Percentiles rank a stretch among this genome's conserved stretches.
Evolutionary conservation across 2,329 filamentous ascomycete species (phyloP).

Genomic region (Fusarium goolgardi): DNA sequence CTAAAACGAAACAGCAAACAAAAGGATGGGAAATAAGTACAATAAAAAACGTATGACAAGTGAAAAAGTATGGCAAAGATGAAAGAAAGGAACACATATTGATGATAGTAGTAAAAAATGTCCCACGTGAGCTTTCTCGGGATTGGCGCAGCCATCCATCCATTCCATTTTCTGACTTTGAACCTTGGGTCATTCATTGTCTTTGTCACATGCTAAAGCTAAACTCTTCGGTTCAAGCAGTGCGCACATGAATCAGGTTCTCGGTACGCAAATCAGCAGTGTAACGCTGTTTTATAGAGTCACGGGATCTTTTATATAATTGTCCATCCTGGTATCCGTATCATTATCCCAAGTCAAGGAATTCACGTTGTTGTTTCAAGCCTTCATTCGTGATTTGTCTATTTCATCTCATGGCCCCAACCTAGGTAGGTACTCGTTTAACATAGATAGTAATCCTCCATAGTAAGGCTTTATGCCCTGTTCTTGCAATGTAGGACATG

Average conservation of each 20-base stretch:
- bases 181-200: conserved; percentile 19
- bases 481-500: background rate
- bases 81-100: background rate
- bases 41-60: background rate
- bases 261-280: conserved; percentile 17
- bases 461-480: background rate
- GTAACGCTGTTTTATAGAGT: conserved; percentile 6
- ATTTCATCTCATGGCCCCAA: background rate
- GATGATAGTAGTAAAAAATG: background rate
- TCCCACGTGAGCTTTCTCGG: conserved; percentile 42
- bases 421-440: background rate
- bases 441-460: background rate
- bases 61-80: conserved; percentile 2
- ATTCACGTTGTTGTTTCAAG: background rate
- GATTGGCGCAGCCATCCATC: conserved; percentile 39
- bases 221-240: conserved; percentile 30
- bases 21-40: background rate
- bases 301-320: background rate
- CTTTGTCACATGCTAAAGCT: conserved; percentile 46
- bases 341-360: background rate
- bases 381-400: background rate
- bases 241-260: conserved; percentile 27
- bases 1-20: conserved; percentile 1
- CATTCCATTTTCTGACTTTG: conserved; percentile 35
- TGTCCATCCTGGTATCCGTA: background rate